phyloP scores from a whole-genome alignment of 2,329 filamentous ascomycete genomes.

The Diplodia mutila region DNA sequence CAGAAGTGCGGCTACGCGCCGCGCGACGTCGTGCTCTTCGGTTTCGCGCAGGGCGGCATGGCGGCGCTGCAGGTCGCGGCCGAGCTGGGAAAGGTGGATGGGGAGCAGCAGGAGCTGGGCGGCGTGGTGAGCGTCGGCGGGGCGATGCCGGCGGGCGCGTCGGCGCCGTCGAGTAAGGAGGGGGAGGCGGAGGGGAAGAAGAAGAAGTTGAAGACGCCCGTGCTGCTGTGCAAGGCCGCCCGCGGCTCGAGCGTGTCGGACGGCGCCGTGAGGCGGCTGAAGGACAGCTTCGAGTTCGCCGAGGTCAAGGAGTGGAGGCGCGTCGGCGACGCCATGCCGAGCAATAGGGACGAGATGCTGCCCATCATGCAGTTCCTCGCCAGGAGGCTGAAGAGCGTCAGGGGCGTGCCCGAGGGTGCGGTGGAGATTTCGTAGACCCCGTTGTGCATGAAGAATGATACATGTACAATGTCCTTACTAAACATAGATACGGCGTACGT shows the following conservation, averaged over 20 bases:
- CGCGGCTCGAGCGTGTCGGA: slow-evolving; percentile 60
- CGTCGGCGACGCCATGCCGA: slow-evolving; percentile 79
- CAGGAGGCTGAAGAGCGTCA: slow-evolving; percentile 56
- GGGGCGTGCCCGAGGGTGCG: slow-evolving; percentile 12
- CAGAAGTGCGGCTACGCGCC: slow-evolving; percentile 54
- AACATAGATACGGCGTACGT: not conserved
- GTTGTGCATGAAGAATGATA: not conserved
- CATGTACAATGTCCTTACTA: not conserved
- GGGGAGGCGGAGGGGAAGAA: slow-evolving; percentile 29
- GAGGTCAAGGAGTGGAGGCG: slow-evolving; percentile 47
- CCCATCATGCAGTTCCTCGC: slow-evolving; percentile 87
- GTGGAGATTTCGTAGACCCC: slow-evolving; percentile 8
- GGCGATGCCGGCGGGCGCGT: slow-evolving; percentile 51
- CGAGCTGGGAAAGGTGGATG: slow-evolving; percentile 30
- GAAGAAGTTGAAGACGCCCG: slow-evolving; percentile 64
- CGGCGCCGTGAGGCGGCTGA: slow-evolving; percentile 66
- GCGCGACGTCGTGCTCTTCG: slow-evolving; percentile 58
- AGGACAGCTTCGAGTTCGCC: slow-evolving; percentile 61
- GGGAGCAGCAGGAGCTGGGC: slow-evolving; percentile 48
- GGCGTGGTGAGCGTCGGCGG: slow-evolving; percentile 69
- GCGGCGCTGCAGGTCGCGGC: slow-evolving; percentile 52
- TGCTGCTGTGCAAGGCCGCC: slow-evolving; percentile 64
- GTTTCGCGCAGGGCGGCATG: slow-evolving; percentile 63
- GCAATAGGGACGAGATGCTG: slow-evolving; percentile 79
- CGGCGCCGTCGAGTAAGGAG: slow-evolving; percentile 10